Percentiles rank a stretch among this genome's conserved stretches.
Evolutionary conservation across 805 yeast genomes (phyloP).

Genomic region (Saturnispora ahearnii): DNA sequence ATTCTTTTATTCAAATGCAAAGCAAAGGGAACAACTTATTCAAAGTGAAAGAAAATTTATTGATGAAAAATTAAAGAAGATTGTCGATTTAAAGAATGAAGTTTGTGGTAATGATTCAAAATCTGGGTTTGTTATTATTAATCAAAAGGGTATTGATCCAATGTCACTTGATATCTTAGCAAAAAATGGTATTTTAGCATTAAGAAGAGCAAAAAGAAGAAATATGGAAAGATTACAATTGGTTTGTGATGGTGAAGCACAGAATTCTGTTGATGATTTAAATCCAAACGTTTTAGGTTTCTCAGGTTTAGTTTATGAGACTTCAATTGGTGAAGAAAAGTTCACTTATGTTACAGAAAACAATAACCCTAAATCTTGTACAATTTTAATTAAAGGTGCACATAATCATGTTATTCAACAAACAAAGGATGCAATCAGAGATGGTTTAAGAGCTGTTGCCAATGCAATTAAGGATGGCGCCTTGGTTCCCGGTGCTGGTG

Average conservation of each 20-base stretch:
- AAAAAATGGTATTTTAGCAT: conserved; percentile 83
- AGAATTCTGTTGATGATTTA: conserved; percentile 92
- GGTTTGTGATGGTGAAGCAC: conserved; percentile 96
- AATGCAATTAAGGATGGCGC: conserved; percentile 80
- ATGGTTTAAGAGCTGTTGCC: conserved; percentile 90
- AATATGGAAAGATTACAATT: conserved; percentile 98
- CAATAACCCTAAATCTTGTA: conserved; percentile 81
- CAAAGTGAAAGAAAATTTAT: conserved; percentile 90
- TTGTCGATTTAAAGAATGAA: conserved; percentile 84
- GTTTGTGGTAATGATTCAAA: conserved; percentile 72
- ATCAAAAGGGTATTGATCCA: conserved; percentile 98
- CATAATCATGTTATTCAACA: conserved; percentile 83
- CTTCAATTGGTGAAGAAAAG: conserved; percentile 88
- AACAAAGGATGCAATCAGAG: conserved; percentile 94
- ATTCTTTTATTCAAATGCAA: conserved; percentile 88
- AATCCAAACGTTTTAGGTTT: conserved; percentile 70
- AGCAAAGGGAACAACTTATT: conserved; percentile 91
- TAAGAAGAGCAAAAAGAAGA: conserved; percentile 97
- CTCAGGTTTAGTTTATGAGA: conserved; percentile 87
- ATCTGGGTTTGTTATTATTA: conserved; percentile 84
- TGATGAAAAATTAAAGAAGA: conserved; percentile 84
- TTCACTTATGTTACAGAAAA: conserved; percentile 91
- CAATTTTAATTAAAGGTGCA: conserved; percentile 89
- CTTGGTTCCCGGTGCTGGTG: conserved; percentile 96
- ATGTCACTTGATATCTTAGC: conserved; percentile 94